Base-by-base conservation (phyloP, 1,284 basidiomycete species). In the Boletus semigastroideus region DNA sequence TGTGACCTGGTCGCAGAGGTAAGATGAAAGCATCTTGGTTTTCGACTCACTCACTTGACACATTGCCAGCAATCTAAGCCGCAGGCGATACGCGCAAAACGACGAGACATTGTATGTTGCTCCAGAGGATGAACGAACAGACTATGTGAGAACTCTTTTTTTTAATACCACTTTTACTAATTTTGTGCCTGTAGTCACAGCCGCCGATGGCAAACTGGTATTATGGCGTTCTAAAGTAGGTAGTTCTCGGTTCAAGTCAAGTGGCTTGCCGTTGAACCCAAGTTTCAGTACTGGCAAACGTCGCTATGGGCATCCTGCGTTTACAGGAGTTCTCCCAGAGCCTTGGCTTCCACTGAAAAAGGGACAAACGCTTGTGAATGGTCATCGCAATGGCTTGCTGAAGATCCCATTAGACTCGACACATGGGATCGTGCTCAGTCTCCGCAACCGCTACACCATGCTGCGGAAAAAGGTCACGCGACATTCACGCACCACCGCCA, bases 151-250 rank as follows among this genome's bases (percentile, higher is more conserved):
- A 17, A 13, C 2, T 38, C 5, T 7, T n/a, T 38, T 38, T 31
- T 53, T 57, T 30, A 7, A 19, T 12, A 41, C 41, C 11, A 3
- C 36, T 1, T 46, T n/a, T 20, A 17, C 53, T 61, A 46, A 68
- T 27, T 3, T 37, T 22, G 25, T 43, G 28, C 27, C 53, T 55
- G 0, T 59, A 92, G 86, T 93, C 90, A 0, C 94, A 97, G 70
- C 94, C 94, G 1, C 94, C 94, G 0, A 94, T 97, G 91, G 86
- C 89, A 12, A 91, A 91, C 63, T 94, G 92, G 83, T 96, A 93
- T 65, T 80, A 78, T 43, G 94, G 94, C 0, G 91, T 96, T 10
- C 76, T 97, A 7, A 95, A 95, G 92, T 86, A 70, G 59, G 83
- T 69, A 31, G 4, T 30, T n/a, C 16, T 43, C 6, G 12, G 16